phyloP scores from a whole-genome alignment of 1,139 yeast genomes.

The Magnusiomyces ingens region DNA sequence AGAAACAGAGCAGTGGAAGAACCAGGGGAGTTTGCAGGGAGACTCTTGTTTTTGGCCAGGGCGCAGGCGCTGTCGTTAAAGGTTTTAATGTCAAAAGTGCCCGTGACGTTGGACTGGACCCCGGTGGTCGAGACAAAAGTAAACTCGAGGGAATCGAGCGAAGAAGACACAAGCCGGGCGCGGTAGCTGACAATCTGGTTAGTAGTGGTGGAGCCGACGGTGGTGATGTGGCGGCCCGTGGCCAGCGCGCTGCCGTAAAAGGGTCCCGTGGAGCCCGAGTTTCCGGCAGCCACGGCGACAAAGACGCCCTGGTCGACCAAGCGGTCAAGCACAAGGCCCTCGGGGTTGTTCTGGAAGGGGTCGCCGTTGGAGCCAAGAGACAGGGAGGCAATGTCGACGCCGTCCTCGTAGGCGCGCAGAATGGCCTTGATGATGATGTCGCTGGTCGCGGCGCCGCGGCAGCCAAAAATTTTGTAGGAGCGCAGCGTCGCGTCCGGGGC shows the following conservation, averaged over 20 bases:
- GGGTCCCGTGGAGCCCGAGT: conserved; percentile 15
- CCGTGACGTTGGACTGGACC: conserved; percentile 6
- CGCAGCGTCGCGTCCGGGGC: conserved; percentile 19
- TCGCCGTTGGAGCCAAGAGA: conserved; percentile 19
- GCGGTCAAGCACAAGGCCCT: conserved; percentile 18
- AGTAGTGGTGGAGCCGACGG: conserved; percentile 8
- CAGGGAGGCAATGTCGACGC: conserved; percentile 19
- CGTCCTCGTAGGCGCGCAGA: conserved; percentile 19
- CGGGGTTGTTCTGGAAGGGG: conserved; percentile 18
- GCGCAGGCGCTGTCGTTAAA: conserved; percentile 7
- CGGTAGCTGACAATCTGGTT: not conserved
- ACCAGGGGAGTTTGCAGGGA: conserved; percentile 7
- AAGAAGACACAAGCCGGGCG: not conserved
- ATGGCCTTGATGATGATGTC: conserved; percentile 21
- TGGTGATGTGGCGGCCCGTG: conserved; percentile 5
- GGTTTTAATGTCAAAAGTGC: conserved; percentile 8
- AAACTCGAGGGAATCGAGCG: not conserved
- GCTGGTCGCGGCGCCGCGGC: conserved; percentile 20
- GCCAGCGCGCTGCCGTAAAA: conserved; percentile 14
- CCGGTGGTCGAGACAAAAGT: conserved; percentile 10
- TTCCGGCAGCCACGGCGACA: conserved; percentile 24
- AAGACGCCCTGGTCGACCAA: conserved; percentile 19
- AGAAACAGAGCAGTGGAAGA: conserved; percentile 11
- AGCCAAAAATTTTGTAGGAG: conserved; percentile 22
- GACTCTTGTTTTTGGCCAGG: not conserved